These are phyloP conservation scores for Alternaria arborescens DNA, from an alignment of 2,329 filamentous ascomycete genomes.

Conservation along the genomic window DNA sequence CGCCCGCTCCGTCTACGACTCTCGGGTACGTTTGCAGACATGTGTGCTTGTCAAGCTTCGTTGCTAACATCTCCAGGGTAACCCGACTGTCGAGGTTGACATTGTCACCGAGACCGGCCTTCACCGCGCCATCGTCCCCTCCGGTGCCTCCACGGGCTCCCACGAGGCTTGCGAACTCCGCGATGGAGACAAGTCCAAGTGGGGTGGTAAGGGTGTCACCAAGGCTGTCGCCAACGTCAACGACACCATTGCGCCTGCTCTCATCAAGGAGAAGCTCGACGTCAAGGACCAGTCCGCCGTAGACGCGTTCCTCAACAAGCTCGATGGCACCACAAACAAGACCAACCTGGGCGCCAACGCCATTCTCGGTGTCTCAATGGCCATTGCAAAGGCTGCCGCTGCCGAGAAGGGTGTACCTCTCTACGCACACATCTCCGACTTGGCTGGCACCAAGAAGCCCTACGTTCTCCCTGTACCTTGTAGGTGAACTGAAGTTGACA, in stretches of 20 bases:
- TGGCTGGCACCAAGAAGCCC: slow-evolving; percentile 62
- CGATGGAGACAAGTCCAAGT: slow-evolving; percentile 63
- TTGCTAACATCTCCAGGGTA: slow-evolving; percentile 59
- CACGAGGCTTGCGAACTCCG: slow-evolving; percentile 64
- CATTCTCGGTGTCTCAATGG: slow-evolving; percentile 68
- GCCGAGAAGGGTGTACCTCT: slow-evolving; percentile 64
- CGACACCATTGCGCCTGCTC: slow-evolving; percentile 62
- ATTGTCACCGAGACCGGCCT: slow-evolving; percentile 95
- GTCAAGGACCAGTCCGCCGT: slow-evolving; percentile 64
- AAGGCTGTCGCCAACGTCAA: slow-evolving; percentile 66
- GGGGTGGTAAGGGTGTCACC: slow-evolving; percentile 64
- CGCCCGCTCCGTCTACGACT: slow-evolving; percentile 90
- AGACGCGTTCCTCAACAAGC: slow-evolving; percentile 61
- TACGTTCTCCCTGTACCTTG: slow-evolving; percentile 66
- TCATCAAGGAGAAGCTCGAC: slow-evolving; percentile 63
- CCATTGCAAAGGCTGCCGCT: slow-evolving; percentile 65
- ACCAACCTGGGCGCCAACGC: slow-evolving; percentile 67
- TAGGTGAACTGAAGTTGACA: slow-evolving; percentile 1
- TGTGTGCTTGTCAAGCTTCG: background rate
- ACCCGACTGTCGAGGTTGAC: slow-evolving; percentile 99
- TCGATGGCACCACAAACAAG: slow-evolving; percentile 69
- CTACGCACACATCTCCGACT: slow-evolving; percentile 65
- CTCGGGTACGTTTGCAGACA: slow-evolving; percentile 62
- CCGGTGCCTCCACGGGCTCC: slow-evolving; percentile 83
- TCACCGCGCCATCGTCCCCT: slow-evolving; percentile 96